Evolutionary conservation across 805 yeast genomes (phyloP), one percentile per base, ranked within the genome.

Genomic region (Yamadazyma ubonensis): DNA sequence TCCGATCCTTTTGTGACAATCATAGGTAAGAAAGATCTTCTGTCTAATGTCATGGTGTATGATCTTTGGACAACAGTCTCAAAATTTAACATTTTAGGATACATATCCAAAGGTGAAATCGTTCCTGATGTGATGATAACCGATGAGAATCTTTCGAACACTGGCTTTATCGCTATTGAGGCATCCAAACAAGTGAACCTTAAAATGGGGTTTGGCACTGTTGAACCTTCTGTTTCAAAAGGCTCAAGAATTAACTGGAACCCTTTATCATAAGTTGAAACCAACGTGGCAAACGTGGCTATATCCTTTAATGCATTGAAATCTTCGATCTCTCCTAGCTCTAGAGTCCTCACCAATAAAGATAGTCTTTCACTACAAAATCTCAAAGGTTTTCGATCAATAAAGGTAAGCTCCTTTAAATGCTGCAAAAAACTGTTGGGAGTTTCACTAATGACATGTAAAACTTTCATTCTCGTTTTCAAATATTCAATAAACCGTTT

Each of bases 71-170:
- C 74, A 3, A 90, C 96, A 0, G 98, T 90, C 38, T 86, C 89
- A 62, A 93, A 91, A 56, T 89, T 86, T 45, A 91, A 69, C 98
- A 91, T 91, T 52, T 87, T 83, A 5, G 99, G 99, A 59, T 93
- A 93, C 99, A 93, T 93, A 55, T 93, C 98, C 59, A 93, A 76
- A 1, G 99, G 99, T 0, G 98, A 91, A 34, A 93, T 93, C 11
- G 99, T 93, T 50, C 99, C 99, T 0, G 96, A 87, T 0, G 99
- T 93, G 45, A 93, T 93, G 45, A 93, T 83, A 8, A 93, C 96
- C 0, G 96, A 84, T 6, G 87, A 81, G 55, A 91, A 93, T 43
- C 90, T 75, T 37, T 93, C 99, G 67, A 93, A 91, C 0, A 93
- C 89, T 0, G 99, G 99, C 57, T 89, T 93, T 49, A 93, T 93